Conservation (phyloP, 306 rosid species). For the Cucurbita moschata region DNA sequence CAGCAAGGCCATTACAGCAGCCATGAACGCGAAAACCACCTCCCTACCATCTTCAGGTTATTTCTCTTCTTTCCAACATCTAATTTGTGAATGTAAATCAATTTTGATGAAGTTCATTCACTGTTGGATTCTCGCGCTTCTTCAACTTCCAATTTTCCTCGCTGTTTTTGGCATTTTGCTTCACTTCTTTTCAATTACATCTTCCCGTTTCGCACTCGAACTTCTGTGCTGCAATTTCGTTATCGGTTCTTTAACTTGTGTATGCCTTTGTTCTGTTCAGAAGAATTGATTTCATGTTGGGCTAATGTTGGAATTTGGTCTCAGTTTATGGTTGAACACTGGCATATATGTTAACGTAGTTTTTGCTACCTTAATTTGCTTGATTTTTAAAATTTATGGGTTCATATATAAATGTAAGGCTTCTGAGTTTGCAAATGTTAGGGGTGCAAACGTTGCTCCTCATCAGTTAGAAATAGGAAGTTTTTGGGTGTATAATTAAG, state of each 20-base stretch:
- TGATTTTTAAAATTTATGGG: not conserved
- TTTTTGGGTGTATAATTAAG: not conserved
- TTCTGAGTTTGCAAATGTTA: not conserved
- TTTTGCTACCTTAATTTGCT: not conserved
- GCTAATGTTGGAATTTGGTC: not conserved
- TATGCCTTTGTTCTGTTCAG: not conserved
- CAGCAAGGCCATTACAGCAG: slow-evolving; percentile 20
- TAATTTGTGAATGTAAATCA: not conserved
- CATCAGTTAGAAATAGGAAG: not conserved
- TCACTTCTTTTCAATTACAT: not conserved
- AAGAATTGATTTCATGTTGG: not conserved
- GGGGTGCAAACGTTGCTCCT: not conserved
- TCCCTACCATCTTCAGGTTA: slow-evolving; percentile 33
- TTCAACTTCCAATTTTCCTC: not conserved
- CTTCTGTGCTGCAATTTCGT: not conserved
- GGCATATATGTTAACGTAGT: not conserved
- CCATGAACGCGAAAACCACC: slow-evolving; percentile 29
- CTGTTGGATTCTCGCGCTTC: not conserved
- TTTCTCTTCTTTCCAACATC: not conserved
- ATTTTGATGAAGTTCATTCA: not conserved
- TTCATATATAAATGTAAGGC: not conserved
- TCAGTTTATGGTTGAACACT: not conserved
- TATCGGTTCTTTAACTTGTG: not conserved
- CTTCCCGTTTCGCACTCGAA: not conserved
- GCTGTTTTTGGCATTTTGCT: not conserved